phyloP scores from a whole-genome alignment of 176 grass and related monocot genomes.

The Cenchrus americanus region DNA sequence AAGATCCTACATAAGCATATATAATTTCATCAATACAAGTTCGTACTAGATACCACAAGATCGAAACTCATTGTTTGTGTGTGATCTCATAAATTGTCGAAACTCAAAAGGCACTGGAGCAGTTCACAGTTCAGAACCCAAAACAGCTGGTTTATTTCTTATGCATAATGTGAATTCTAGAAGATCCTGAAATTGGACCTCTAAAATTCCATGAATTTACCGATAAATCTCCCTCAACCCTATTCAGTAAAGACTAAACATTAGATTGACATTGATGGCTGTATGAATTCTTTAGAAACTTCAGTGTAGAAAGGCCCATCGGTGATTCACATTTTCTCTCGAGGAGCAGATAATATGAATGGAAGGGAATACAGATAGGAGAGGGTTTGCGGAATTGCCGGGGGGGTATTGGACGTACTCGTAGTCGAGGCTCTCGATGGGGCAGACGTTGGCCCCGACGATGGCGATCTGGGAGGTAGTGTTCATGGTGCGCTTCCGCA shows the following conservation, averaged over 20 bases:
- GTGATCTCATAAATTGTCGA: background rate
- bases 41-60: background rate
- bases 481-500: slow-evolving; percentile 75
- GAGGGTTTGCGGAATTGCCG: background rate
- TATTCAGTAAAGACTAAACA: background rate
- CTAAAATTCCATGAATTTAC: slow-evolving; percentile 7
- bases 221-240: background rate
- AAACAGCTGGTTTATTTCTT: background rate
- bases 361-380: background rate
- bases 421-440: slow-evolving; percentile 89
- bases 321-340: background rate
- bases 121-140: background rate
- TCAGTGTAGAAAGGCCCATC: background rate
- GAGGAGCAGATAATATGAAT: background rate
- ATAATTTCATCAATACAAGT: background rate
- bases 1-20: slow-evolving; percentile 8
- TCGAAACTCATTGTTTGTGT: background rate
- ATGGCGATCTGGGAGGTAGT: slow-evolving; percentile 94
- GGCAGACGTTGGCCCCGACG: slow-evolving; percentile 81
- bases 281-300: slow-evolving; percentile 27
- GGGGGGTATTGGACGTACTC: slow-evolving; percentile 54
- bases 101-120: background rate
- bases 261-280: background rate
- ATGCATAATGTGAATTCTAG: background rate
- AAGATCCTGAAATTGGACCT: background rate